These are phyloP conservation scores for Zhuliangozyma blackwelliae DNA, from an alignment of 1,139 yeast species.

Conservation along the genomic window DNA sequence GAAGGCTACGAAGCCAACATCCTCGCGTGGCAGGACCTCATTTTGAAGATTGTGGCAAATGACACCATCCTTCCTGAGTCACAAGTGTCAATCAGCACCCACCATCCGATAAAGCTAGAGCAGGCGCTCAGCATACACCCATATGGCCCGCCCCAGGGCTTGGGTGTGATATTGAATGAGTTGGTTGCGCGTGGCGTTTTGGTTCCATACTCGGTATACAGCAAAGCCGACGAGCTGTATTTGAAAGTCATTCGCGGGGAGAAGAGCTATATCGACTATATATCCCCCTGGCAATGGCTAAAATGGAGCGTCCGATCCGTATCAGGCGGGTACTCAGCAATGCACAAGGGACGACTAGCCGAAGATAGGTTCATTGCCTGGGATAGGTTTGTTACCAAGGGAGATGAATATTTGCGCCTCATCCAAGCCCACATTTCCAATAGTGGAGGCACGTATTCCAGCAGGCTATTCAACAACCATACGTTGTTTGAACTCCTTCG, in stretches of 20 bases:
- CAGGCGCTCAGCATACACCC: constrained; percentile 20
- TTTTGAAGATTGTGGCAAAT: constrained; percentile 17
- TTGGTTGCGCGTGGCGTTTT: constrained; percentile 18
- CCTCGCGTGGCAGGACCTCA: constrained; percentile 51
- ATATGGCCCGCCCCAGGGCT: constrained; percentile 27
- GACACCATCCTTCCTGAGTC: constrained; percentile 10
- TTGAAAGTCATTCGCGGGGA: constrained; percentile 6
- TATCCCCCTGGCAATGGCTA: constrained; percentile 20
- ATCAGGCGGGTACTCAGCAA: constrained; percentile 5
- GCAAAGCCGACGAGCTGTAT: constrained; percentile 9
- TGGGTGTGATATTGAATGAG: constrained; percentile 23
- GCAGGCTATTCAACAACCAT: constrained; percentile 17
- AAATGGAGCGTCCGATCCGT: constrained; percentile 13
- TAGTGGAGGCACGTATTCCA: constrained; percentile 16
- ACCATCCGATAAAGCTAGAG: constrained; percentile 16
- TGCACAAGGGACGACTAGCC: constrained; percentile 13
- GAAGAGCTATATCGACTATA: constrained; percentile 6
- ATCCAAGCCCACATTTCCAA: constrained; percentile 7
- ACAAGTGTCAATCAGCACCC: constrained; percentile 18
- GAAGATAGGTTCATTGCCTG: constrained; percentile 25
- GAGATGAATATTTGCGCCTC: constrained; percentile 10
- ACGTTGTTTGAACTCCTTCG: constrained; percentile 14
- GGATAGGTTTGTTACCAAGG: constrained; percentile 17
- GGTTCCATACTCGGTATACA: constrained; percentile 21
- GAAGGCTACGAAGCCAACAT: constrained; percentile 72